Conservation (phyloP, 257 asterid species). For the Misopates orontium region DNA sequence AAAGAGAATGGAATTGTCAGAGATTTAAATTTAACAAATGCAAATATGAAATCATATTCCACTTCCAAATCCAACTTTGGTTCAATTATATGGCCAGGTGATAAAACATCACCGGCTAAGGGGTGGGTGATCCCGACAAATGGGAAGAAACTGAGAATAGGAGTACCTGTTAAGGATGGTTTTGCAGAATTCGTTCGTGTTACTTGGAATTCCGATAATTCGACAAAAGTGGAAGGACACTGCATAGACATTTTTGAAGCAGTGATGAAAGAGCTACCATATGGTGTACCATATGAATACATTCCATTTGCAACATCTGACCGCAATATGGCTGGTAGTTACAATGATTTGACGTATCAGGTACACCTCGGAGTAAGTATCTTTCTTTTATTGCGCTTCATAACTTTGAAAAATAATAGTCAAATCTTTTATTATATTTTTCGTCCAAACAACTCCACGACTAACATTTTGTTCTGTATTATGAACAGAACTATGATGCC, state of each 20-base stretch:
- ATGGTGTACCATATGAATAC: constrained; percentile 35
- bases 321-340: constrained; percentile 19
- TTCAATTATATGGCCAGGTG: constrained; percentile 66
- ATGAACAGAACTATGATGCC: constrained; percentile 38
- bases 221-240: constrained; percentile 28
- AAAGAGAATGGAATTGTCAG: constrained; percentile 40
- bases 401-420: background rate
- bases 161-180: constrained; percentile 51
- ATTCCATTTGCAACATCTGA: constrained; percentile 33
- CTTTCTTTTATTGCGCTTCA: background rate
- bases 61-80: constrained; percentile 35
- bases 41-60: constrained; percentile 19
- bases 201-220: constrained; percentile 31
- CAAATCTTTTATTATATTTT: background rate
- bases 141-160: constrained; percentile 43
- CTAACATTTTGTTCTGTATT: constrained; percentile 1
- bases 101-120: constrained; percentile 34
- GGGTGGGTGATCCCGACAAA: constrained; percentile 51
- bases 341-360: constrained; percentile 29
- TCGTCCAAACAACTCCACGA: background rate
- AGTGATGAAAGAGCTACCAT: constrained; percentile 32
- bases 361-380: constrained; percentile 34
- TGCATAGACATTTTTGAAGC: constrained; percentile 38
- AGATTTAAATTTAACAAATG: constrained; percentile 15
- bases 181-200: constrained; percentile 46